Evolutionary conservation across 1,139 yeast genomes (phyloP).

Genomic region (Diutina siamensis): DNA sequence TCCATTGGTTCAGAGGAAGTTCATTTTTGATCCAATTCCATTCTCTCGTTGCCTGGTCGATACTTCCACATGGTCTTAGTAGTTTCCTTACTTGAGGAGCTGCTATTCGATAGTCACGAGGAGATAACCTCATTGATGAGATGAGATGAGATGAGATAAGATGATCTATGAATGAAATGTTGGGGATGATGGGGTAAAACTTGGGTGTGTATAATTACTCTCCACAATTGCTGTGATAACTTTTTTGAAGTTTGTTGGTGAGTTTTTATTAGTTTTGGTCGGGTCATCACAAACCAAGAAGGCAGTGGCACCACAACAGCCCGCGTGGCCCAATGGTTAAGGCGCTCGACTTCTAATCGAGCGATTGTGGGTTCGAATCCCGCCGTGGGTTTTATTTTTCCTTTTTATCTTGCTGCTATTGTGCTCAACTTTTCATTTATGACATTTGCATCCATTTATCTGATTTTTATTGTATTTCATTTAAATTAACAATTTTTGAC

Average conservation of each 20-base stretch:
- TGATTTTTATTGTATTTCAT: no score
- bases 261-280: no score
- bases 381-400: neutral
- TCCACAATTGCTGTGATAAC: no score
- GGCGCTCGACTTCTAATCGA: neutral
- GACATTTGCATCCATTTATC: no score
- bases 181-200: neutral
- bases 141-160: neutral
- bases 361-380: conserved; percentile 1
- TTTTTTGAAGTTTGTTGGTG: no score
- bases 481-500: neutral
- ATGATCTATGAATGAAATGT: neutral
- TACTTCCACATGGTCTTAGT: neutral
- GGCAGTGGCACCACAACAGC: no score
- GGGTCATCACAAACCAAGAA: no score
- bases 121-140: neutral
- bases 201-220: no score
- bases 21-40: conserved; percentile 31
- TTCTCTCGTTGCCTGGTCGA: conserved; percentile 12
- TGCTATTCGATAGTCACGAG: neutral
- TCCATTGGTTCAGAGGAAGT: conserved; percentile 26
- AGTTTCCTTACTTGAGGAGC: neutral
- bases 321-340: neutral
- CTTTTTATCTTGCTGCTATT: neutral
- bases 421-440: neutral